Evolutionary conservation across 1,284 basidiomycete species (phyloP).

Genomic region (Moniliella sp.): DNA sequence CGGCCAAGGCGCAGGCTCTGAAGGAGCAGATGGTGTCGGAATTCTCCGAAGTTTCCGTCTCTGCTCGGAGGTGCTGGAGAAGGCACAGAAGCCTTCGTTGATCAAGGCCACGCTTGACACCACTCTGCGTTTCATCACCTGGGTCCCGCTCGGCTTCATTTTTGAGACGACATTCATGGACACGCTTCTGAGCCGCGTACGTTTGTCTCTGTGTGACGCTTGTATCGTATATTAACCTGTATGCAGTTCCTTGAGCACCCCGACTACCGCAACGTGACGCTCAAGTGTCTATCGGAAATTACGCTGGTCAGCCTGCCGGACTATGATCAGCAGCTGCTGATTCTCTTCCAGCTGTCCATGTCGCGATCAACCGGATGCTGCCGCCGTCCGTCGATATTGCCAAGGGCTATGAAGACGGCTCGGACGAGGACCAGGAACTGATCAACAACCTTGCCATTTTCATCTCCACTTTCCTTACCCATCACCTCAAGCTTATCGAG

Average conservation of each 20-base stretch:
- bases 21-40: conserved; percentile 47
- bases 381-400: conserved; percentile 58
- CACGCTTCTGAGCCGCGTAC: conserved; percentile 48
- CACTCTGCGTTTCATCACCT: conserved; percentile 83
- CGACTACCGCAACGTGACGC: conserved; percentile 88
- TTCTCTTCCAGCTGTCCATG: conserved; percentile 58
- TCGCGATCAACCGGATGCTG: conserved; percentile 33
- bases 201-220: background rate
- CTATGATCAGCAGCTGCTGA: conserved; percentile 93
- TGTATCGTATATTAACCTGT: background rate
- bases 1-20: conserved; percentile 84
- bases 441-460: conserved; percentile 91
- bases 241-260: conserved; percentile 76
- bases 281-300: conserved; percentile 95
- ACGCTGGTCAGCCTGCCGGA: conserved; percentile 73
- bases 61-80: conserved; percentile 62
- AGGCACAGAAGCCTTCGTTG: conserved; percentile 85
- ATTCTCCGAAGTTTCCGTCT: conserved; percentile 33
- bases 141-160: conserved; percentile 97
- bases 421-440: conserved; percentile 84
- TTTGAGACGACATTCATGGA: conserved; percentile 97
- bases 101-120: conserved; percentile 92
- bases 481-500: conserved; percentile 77
- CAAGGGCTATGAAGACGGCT: conserved; percentile 68
- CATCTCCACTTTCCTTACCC: conserved; percentile 69